Percentiles rank a stretch among this genome's conserved stretches.
phyloP scores from a whole-genome alignment of 1,139 yeast genomes.

The Candida anutae region DNA sequence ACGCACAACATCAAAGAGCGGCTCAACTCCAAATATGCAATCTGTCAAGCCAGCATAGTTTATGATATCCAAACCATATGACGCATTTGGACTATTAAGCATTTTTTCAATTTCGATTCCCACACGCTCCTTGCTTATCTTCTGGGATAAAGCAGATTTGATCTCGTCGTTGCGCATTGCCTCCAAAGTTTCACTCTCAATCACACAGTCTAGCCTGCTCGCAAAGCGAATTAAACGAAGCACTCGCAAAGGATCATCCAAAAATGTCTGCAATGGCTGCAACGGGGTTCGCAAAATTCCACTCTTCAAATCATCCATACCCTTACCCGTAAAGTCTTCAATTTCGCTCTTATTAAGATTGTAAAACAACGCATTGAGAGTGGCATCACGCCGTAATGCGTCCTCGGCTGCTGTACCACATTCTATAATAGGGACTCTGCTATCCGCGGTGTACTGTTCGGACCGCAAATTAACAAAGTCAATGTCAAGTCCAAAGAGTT shows the following conservation, averaged over 20 bases:
- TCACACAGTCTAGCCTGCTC: conserved; percentile 59
- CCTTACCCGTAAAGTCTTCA: conserved; percentile 79
- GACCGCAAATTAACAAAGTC: conserved; percentile 90
- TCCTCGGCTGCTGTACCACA: conserved; percentile 91
- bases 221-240: conserved; percentile 82
- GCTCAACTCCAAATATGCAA: conserved; percentile 48
- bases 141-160: conserved; percentile 50
- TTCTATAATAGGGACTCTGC: conserved; percentile 69
- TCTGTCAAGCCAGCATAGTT: conserved; percentile 47
- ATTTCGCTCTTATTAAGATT: conserved; percentile 59
- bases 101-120: conserved; percentile 82
- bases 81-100: conserved; percentile 54
- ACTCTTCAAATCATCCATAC: conserved; percentile 57
- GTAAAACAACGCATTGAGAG: conserved; percentile 84
- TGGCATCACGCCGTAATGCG: conserved; percentile 90
- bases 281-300: conserved; percentile 86
- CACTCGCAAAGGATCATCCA: conserved; percentile 90
- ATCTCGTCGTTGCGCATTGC: conserved; percentile 64
- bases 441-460: conserved; percentile 74
- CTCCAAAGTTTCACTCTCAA: conserved; percentile 50
- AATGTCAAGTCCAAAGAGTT: conserved; percentile 68
- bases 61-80: conserved; percentile 56
- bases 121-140: conserved; percentile 85
- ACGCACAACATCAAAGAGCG: conserved; percentile 14
- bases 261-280: conserved; percentile 72